Evolutionary conservation across 139 green algal species (phyloP).

Genomic region (Yamagishiella unicocca): DNA sequence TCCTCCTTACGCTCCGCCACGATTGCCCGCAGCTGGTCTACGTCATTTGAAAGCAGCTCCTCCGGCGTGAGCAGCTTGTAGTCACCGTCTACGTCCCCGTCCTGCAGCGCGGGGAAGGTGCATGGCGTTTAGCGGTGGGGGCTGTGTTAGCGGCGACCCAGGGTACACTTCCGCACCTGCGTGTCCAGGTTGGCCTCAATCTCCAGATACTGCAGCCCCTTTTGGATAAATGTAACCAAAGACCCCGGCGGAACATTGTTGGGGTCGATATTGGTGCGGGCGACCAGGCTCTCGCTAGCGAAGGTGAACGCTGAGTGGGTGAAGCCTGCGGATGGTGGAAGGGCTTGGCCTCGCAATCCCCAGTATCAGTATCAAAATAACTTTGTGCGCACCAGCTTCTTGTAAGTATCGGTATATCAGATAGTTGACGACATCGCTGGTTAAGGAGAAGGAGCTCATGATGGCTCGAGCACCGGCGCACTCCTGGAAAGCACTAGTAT

Average conservation of each 20-base stretch:
- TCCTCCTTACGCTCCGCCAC: constrained; percentile 73
- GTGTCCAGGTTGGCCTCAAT: constrained; percentile 95
- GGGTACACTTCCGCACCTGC: constrained; percentile 45
- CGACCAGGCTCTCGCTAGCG: constrained; percentile 87
- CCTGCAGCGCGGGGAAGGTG: constrained; percentile 51
- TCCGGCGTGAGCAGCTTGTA: constrained; percentile 86
- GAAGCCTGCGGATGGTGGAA: constrained; percentile 85
- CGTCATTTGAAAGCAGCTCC: constrained; percentile 92
- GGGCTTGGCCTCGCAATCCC: not conserved
- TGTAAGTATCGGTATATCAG: constrained; percentile 96
- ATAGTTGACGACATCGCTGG: constrained; percentile 93
- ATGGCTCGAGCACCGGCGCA: not conserved
- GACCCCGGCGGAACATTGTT: constrained; percentile 92
- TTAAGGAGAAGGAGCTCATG: constrained; percentile 45
- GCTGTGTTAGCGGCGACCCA: too few species aligned
- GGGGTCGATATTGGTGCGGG: constrained; percentile 75
- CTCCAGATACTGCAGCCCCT: constrained; percentile 98
- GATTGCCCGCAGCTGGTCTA: constrained; percentile 84
- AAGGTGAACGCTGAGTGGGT: constrained; percentile 95
- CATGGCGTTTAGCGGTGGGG: too few species aligned
- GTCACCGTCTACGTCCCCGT: constrained; percentile 86
- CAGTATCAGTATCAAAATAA: not conserved
- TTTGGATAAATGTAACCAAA: constrained; percentile 96
- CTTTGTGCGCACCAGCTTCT: constrained; percentile 81
- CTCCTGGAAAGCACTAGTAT: not conserved